Evolutionary conservation across 805 yeast species (phyloP), one percentile per base, ranked within the genome.

Genomic region (Kuraishia ogatae): DNA sequence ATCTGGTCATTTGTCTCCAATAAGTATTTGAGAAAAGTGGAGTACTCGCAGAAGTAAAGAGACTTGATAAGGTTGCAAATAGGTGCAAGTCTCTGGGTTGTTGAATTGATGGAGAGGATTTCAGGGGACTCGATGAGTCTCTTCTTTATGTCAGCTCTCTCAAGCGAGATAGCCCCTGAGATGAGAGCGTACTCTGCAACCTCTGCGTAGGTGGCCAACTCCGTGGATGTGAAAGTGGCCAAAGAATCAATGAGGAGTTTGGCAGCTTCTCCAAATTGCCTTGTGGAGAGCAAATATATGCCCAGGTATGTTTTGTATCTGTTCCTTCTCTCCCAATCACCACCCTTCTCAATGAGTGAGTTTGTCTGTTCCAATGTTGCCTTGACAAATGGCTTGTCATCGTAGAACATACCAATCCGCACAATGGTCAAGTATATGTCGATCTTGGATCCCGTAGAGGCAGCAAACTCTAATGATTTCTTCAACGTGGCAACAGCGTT

Each of bases 321-420:
- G 73, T 94, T 94, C 65, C 97, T 84, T 71, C 99, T 88, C 73
- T 94, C 99, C 99, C 99, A 94, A 70, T 94, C 99, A 59, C 99
- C 99, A 55, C 98, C 99, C 65, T 90, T 88, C 64, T 93, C 98
- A 64, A 94, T 90, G 67, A 89, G 78, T 23, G 74, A 65, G 65
- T 87, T 83, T 20, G 86, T 83, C 61, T 84, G 84, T 55, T 86
- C 93, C 60, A 94, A 78, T 64, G 85, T 85, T 62, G 83, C 82
- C 57, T 84, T 80, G 50, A 87, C 85, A 60, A 81, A 82, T 5
- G 73, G 70, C 66, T 83, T 84, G 71, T 94, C 96, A 64, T 85
- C 84, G 69, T 80, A 93, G 69, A 94, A 91, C 63, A 91, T 85
- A n/a, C 96, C 97, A 55, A 94, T 70, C 68, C 98, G 83, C 15